Base-by-base conservation (phyloP, 2,329 filamentous ascomycete species). In the Nemania sp. region DNA sequence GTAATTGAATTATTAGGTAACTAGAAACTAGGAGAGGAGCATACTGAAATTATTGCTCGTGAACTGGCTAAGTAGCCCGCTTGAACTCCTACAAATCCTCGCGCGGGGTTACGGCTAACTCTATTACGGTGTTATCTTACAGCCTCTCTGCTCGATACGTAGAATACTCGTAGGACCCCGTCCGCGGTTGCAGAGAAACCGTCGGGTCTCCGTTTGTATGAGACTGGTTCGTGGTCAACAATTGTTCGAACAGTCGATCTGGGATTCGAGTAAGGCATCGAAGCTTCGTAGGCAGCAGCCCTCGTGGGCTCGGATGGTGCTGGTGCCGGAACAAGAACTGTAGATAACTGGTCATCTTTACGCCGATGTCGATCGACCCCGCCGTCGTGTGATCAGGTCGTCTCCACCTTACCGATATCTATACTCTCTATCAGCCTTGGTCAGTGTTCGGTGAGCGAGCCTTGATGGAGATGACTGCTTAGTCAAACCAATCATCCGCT, bases 221-320 rank as follows among this genome's bases (percentile, higher is more conserved):
- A 15, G 8, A 23, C 30, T 56, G 40, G 54, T 56, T 28, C 54
- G 54, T 49, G 49, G 33, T 36, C 54, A 24, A 45, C 12, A 8
- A n/a, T 19, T 7, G 5, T 6, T 26, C 26, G n/a, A 30, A 14
- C n/a, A 49, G 30, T 31, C 39, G 34, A 23, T 42, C 26, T 39
- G n/a, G 11, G 49, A 28, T 31, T 41, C 23, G 20, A 36, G 23
- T 3, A 3, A 49, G 49, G 54, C 49, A 22, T 30, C 49, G 6
- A 46, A 33, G 40, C 5, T 34, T 23, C n/a, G n/a, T 37, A 56
- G 44, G 54, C 54, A 56, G 36, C 54, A 52, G 26, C 17, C 33
- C 44, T 41, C 53, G 39, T 49, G 33, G 22, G 15, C 36, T 47
- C 43, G 24, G 20, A 11, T 40, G 41, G 22, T 5, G 31, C 36